A percentile compares a stretch with the other conserved stretches of the same genome.
phyloP scores from a whole-genome alignment of 306 rosid species.

The Cercis canadensis region DNA sequence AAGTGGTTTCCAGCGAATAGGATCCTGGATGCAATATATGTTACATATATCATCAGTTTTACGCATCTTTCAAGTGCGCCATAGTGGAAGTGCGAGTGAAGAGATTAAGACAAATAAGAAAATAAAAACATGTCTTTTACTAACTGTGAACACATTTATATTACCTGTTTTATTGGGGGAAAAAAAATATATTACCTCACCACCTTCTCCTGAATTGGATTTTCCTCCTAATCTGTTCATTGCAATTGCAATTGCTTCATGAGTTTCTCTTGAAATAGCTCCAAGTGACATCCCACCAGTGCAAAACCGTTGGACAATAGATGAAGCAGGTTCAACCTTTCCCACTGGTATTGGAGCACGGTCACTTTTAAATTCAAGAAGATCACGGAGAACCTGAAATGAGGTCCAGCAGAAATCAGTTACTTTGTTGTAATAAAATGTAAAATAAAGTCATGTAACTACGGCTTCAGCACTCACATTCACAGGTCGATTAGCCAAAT shows the following conservation, averaged over 20 bases:
- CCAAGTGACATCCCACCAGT: conserved; percentile 99
- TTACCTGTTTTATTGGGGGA: conserved; percentile 16
- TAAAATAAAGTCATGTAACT: conserved; percentile 12
- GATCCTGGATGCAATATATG: conserved; percentile 69
- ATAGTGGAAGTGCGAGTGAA: conserved; percentile 19
- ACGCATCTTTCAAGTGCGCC: neutral
- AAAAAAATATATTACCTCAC: conserved; percentile 70
- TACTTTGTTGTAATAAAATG: conserved; percentile 23
- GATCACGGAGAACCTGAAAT: conserved; percentile 94
- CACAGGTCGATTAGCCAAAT: conserved; percentile 96
- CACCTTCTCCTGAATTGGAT: conserved; percentile 99
- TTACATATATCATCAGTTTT: neutral
- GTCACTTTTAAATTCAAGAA: conserved; percentile 90
- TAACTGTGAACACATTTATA: conserved; percentile 15
- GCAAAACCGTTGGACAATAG: conserved; percentile 95
- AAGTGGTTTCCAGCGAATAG: conserved; percentile 97
- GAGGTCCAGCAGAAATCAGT: conserved; percentile 22
- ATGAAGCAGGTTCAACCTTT: conserved; percentile 90
- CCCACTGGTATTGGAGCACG: conserved; percentile 92
- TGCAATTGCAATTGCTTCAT: conserved; percentile 97
- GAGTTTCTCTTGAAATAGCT: conserved; percentile 99
- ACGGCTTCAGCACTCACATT: conserved; percentile 66
- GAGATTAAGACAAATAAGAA: conserved; percentile 13
- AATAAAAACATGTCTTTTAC: neutral
- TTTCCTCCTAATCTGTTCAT: conserved; percentile 99